These are phyloP conservation scores for Suillus sp. DNA, from an alignment of 768 basidiomycete species.

Conservation along the genomic window DNA sequence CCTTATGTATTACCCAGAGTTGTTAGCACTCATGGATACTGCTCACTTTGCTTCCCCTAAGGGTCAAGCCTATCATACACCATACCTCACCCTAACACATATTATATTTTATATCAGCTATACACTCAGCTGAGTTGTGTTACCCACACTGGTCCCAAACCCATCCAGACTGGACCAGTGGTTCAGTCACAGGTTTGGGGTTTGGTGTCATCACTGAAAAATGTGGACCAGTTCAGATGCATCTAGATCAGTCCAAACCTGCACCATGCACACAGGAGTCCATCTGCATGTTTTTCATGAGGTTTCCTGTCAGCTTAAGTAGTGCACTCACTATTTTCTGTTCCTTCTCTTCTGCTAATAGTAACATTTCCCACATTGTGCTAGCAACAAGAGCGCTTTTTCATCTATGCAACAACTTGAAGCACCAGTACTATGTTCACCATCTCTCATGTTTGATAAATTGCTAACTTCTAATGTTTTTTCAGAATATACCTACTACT, in stretches of 20 bases:
- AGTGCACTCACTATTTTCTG: not conserved
- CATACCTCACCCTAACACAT: no score
- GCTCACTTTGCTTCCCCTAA: no score
- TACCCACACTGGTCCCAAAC: no score
- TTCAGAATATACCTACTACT: not conserved
- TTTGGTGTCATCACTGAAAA: constrained; percentile 9
- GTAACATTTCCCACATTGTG: not conserved
- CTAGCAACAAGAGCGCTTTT: not conserved
- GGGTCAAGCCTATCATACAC: no score
- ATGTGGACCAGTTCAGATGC: not conserved
- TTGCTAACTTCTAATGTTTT: not conserved
- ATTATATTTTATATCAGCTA: no score
- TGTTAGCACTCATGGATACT: no score
- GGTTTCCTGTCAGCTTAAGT: not conserved
- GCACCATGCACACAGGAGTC: not conserved
- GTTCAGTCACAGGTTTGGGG: not conserved
- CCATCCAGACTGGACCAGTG: no score
- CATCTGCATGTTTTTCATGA: not conserved
- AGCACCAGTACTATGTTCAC: not conserved
- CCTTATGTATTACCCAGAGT: no score
- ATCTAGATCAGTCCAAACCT: not conserved
- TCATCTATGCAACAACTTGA: not conserved
- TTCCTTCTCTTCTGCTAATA: not conserved
- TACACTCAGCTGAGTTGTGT: no score
- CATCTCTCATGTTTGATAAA: not conserved